Evolutionary conservation across 2,329 filamentous ascomycete genomes (phyloP), one percentile per base, ranked within the genome.

Genomic region (Aspergillus puulaauensis): DNA sequence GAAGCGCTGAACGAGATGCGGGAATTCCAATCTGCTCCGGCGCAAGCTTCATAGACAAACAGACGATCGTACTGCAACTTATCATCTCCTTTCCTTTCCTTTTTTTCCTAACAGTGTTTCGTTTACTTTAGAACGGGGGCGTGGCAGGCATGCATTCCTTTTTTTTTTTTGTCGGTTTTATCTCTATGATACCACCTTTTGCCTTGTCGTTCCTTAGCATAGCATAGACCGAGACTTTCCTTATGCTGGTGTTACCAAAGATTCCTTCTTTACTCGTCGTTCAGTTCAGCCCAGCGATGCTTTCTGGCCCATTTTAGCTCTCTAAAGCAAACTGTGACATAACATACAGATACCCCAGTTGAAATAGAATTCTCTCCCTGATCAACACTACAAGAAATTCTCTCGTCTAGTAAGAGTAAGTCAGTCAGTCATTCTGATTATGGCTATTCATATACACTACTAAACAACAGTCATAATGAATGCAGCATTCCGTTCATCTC

Each of bases 1-100:
- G 82, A 76, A 52, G 83, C 83, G 11, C 77, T 86, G 4, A 78
- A 80, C 24, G 75, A 73, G 33, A 75, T 77, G 73, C 69, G 64
- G 5, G 64, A 64, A 39, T 64, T 67, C 3, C 27, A 31, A 11
- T 31, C 27, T 31, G 31, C 40, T 4, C 27, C 31, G 14, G 35
- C 35, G 12, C 35, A 37, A 6, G 35, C 15, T 1, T 15, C 35
- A 6, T 37, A 37, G 35, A 37, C 35, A 7, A n/a, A 7, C 7
- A 31, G 35, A 7, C 35, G 35, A n/a, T 14, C 35, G 12, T 37
- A n/a, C 35, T n/a, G 6, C 35, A 15, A 37, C 35, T 37, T n/a
- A 14, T 5, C 15, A 15, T 37, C 4, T 37, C 35, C 6, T 7
- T n/a, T 37, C 6, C 33, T 37, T 37, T 37, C 33, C 14, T 15